Evolutionary conservation across 192 early-diverging fungal species (phyloP).

Genomic region (Backusella tarrabulga): DNA sequence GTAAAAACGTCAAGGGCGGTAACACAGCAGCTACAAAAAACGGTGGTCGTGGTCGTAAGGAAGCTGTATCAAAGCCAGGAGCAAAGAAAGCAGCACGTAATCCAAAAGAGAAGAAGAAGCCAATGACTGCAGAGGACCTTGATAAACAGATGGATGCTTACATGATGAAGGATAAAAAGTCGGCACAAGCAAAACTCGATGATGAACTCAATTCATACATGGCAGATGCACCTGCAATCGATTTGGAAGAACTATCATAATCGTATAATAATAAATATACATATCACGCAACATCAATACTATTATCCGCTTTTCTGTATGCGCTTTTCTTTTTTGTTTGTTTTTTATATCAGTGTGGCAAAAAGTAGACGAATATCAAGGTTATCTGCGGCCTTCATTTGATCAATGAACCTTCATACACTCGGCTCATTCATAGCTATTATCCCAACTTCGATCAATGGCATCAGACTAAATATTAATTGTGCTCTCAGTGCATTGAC

Average conservation of each 20-base stretch:
- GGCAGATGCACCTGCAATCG: conserved; percentile 12
- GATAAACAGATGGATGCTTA: conserved; percentile 34
- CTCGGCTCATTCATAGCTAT: no score
- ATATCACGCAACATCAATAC: background rate
- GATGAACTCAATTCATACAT: conserved; percentile 34
- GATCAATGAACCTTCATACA: no score
- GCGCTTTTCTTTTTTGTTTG: background rate
- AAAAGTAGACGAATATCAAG: no score
- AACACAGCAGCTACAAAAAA: background rate
- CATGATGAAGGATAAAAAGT: conserved; percentile 39
- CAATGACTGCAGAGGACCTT: conserved; percentile 6
- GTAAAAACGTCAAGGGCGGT: background rate
- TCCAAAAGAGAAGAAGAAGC: background rate
- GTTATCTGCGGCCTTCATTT: no score
- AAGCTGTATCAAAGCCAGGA: background rate
- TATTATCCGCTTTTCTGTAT: background rate
- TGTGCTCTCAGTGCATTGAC: no score
- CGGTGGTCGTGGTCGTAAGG: background rate
- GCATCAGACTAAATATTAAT: no score
- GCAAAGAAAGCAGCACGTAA: background rate
- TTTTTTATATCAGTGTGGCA: no score
- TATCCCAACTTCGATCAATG: no score
- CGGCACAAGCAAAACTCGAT: conserved; percentile 30
- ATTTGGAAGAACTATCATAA: background rate
- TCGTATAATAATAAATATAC: background rate